A percentile compares a stretch with the other conserved stretches of the same genome.
Evolutionary conservation across 2,329 filamentous ascomycete species (phyloP).

Genomic region (Drechslera avenae): DNA sequence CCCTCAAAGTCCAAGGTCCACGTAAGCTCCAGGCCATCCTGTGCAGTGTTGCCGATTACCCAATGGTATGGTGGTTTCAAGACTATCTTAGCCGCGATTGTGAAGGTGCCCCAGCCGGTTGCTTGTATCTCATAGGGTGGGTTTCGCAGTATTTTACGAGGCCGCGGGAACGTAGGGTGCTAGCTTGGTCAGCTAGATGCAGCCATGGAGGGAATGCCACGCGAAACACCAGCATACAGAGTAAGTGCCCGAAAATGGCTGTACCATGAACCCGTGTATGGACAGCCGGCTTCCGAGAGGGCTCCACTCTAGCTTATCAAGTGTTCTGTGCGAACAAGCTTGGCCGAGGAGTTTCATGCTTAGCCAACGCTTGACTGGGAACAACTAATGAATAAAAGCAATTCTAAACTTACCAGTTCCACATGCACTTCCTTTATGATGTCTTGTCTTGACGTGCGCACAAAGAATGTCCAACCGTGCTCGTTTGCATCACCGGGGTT

Average conservation of each 20-base stretch:
- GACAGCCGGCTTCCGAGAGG: neutral
- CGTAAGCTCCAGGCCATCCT: constrained; percentile 45
- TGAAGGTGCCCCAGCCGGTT: constrained; percentile 53
- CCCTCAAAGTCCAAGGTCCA: constrained; percentile 53
- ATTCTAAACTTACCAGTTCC: constrained; percentile 20
- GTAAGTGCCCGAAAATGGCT: neutral
- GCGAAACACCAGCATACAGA: neutral
- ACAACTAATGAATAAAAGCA: no score
- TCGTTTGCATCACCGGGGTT: constrained; percentile 36
- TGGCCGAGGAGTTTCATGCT: neutral
- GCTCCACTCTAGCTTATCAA: neutral
- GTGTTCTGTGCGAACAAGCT: neutral
- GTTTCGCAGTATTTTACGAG: constrained; percentile 39
- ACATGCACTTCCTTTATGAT: constrained; percentile 54
- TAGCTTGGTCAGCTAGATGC: constrained; percentile 19
- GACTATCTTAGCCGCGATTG: constrained; percentile 47
- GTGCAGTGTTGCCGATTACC: constrained; percentile 47
- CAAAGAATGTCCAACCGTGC: constrained; percentile 56
- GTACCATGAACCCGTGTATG: neutral
- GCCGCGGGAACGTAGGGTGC: constrained; percentile 52
- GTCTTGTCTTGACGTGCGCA: constrained; percentile 50
- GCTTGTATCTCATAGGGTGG: constrained; percentile 51
- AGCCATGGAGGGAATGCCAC: neutral
- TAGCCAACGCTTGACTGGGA: constrained; percentile 12
- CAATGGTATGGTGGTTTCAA: constrained; percentile 53